Evolutionary conservation across 768 basidiomycete species (phyloP).

Genomic region (Pilatotrama ljubarskyi): DNA sequence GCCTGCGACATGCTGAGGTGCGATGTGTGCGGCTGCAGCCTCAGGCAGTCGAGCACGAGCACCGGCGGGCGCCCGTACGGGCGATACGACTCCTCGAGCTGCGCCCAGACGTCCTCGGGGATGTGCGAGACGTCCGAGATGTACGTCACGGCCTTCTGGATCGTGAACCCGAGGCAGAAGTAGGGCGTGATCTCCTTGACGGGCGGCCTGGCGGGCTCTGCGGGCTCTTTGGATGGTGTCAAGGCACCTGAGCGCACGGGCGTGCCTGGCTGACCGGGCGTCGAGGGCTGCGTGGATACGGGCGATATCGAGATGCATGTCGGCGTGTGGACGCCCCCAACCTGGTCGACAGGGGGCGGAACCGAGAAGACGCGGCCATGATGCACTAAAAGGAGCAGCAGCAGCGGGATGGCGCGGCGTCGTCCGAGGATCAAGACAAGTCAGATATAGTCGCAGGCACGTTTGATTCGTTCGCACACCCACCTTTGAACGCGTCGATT

Average conservation of each 20-base stretch:
- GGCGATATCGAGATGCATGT: slow-evolving; percentile 40
- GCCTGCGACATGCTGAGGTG: slow-evolving; percentile 77
- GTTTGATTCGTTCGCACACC: slow-evolving; percentile 19
- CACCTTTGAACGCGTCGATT: slow-evolving; percentile 68
- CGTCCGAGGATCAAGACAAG: neutral
- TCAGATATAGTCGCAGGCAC: neutral
- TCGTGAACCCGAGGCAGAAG: slow-evolving; percentile 67
- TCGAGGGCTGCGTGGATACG: slow-evolving; percentile 30
- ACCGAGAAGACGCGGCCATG: slow-evolving; percentile 67
- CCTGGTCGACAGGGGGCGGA: slow-evolving; percentile 38
- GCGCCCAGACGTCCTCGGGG: slow-evolving; percentile 67
- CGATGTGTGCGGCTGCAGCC: slow-evolving; percentile 65
- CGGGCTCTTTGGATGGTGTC: slow-evolving; percentile 3
- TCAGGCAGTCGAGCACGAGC: slow-evolving; percentile 77
- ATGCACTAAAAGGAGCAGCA: slow-evolving; percentile 49
- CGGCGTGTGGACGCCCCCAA: slow-evolving; percentile 23
- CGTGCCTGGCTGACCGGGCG: slow-evolving; percentile 25
- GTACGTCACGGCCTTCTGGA: slow-evolving; percentile 69
- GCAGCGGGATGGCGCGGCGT: neutral
- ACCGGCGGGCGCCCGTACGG: slow-evolving; percentile 44
- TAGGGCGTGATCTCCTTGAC: slow-evolving; percentile 51
- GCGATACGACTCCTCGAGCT: slow-evolving; percentile 36
- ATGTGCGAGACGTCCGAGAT: slow-evolving; percentile 83
- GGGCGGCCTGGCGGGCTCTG: neutral
- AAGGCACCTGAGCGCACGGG: slow-evolving; percentile 16